phyloP scores from a whole-genome alignment of 148 eudicot species.

The Rhododendron henanense region DNA sequence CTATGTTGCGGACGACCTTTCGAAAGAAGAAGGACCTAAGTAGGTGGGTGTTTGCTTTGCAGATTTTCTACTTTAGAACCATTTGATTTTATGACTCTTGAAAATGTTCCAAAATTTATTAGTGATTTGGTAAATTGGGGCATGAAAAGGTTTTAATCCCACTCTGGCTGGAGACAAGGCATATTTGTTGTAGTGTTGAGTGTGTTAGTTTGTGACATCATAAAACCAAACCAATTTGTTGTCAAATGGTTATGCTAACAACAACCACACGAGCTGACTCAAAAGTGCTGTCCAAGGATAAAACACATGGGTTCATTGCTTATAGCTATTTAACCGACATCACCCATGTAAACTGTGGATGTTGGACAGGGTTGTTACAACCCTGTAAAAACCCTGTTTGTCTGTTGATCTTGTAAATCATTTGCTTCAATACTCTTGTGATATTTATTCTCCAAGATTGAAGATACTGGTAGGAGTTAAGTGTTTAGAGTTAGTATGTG shows the following conservation, averaged over 20 bases:
- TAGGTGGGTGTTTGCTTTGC: slow-evolving; percentile 38
- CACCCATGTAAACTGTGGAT: neutral
- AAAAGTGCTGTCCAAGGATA: neutral
- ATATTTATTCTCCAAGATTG: neutral
- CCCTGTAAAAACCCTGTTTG: neutral
- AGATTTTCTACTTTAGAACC: neutral
- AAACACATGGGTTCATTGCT: neutral
- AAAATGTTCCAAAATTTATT: neutral
- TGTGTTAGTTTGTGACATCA: neutral
- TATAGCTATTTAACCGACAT: neutral
- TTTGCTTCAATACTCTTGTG: neutral
- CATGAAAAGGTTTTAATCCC: neutral
- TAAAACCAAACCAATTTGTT: neutral
- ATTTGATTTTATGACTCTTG: neutral
- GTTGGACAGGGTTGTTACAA: neutral
- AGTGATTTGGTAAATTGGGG: neutral
- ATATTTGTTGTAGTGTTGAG: neutral
- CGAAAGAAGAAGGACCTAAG: slow-evolving; percentile 92
- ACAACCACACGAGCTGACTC: neutral
- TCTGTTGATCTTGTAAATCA: neutral
- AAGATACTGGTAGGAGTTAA: neutral
- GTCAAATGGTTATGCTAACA: neutral
- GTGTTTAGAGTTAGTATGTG: neutral
- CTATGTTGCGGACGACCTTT: slow-evolving; percentile 90
- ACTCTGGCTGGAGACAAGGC: neutral